Percentiles rank a stretch among this genome's conserved stretches.
Conservation (phyloP, 2,329 filamentous ascomycete genomes). For the Colletotrichum acutatum region DNA sequence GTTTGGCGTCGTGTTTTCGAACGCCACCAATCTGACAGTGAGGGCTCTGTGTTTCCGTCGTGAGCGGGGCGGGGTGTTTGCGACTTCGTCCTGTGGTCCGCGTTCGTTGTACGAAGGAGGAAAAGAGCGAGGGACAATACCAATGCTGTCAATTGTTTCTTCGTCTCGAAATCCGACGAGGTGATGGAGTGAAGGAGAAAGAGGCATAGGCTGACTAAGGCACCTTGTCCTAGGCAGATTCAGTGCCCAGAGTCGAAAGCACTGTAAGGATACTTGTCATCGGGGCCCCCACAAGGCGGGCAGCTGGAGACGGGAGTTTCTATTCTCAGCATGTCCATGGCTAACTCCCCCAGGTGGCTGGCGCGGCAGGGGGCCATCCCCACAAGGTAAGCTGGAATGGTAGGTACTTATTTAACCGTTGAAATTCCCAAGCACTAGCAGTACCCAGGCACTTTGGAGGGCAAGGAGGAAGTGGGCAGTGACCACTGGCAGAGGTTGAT, state of each 20-base stretch:
- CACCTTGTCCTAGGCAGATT: not conserved
- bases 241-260: not conserved
- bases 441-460: too few species aligned
- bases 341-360: not conserved
- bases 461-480: too few species aligned
- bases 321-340: not conserved
- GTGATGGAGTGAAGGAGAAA: not conserved
- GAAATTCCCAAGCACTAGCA: too few species aligned
- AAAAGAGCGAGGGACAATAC: not conserved
- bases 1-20: not conserved
- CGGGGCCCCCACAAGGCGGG: not conserved
- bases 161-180: not conserved
- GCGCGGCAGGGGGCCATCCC: not conserved
- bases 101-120: not conserved
- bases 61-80: not conserved
- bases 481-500: not conserved
- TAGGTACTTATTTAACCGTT: not conserved
- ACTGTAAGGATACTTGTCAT: not conserved
- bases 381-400: not conserved
- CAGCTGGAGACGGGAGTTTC: not conserved
- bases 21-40: not conserved
- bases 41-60: not conserved
- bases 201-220: constrained; percentile 1
- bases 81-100: not conserved
- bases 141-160: not conserved